Percentiles rank a stretch among this genome's conserved stretches.
Conservation (phyloP, 352 stramenopile genomes). For the Pythium apleroticum region DNA sequence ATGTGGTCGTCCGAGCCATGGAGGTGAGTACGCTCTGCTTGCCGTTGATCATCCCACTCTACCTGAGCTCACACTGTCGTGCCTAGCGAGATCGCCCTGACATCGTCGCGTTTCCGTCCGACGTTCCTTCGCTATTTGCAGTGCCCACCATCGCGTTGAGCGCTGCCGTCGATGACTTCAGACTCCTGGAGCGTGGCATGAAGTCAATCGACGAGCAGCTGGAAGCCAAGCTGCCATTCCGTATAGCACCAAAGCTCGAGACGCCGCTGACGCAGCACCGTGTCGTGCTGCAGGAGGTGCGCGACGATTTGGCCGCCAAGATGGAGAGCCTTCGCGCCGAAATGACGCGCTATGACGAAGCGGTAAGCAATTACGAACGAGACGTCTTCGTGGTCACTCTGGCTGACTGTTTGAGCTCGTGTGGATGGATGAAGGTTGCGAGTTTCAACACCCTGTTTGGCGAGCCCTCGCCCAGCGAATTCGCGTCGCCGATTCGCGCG, state of each 20-base stretch:
- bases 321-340: not conserved
- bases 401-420: no score
- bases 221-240: not conserved
- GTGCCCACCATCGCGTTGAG: not conserved
- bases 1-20: not conserved
- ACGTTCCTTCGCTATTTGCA: not conserved
- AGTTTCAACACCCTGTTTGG: no score
- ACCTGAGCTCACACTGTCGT: not conserved
- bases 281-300: not conserved
- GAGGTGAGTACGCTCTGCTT: not conserved
- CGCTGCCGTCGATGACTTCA: not conserved
- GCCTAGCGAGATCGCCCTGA: not conserved
- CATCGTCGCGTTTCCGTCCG: not conserved
- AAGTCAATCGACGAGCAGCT: not conserved
- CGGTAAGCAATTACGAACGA: not conserved
- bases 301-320: not conserved
- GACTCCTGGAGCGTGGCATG: not conserved
- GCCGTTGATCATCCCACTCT: not conserved
- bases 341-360: not conserved
- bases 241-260: not conserved
- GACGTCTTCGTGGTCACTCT: not conserved
- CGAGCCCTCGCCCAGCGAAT: no score
- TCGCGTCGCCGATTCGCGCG: no score
- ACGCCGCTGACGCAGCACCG: not conserved
- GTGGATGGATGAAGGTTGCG: no score